Percentiles rank a stretch among this genome's conserved stretches.
These are phyloP conservation scores for Pichia sp. DNA, from an alignment of 1,139 yeast genomes.

Conservation along the genomic window DNA sequence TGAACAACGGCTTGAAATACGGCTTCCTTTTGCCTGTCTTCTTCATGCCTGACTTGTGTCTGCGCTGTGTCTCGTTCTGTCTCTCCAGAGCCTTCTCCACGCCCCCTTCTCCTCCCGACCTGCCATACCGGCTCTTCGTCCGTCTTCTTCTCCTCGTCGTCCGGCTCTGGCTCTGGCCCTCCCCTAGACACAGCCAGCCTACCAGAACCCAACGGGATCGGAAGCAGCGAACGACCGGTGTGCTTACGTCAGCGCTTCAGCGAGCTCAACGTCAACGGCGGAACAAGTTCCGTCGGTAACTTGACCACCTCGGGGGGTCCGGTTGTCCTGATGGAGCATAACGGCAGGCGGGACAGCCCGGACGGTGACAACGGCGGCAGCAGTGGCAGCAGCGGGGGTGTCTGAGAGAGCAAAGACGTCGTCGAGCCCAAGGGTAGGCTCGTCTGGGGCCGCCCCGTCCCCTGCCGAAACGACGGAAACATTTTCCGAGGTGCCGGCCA, in stretches of 20 bases:
- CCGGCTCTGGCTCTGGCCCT: neutral
- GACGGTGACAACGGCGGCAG: neutral
- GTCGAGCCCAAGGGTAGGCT: neutral
- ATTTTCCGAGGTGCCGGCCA: neutral
- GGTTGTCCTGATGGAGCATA: neutral
- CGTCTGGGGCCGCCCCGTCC: neutral
- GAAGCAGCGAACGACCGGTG: neutral
- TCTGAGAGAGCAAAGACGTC: neutral
- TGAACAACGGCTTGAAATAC: conserved; percentile 12
- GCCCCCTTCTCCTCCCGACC: no score
- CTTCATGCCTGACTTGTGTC: neutral
- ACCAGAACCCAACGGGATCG: neutral
- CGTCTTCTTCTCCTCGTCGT: neutral
- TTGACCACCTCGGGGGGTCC: neutral
- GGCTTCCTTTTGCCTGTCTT: conserved; percentile 6
- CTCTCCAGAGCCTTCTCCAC: neutral
- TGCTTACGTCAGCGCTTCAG: neutral
- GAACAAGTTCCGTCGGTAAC: neutral
- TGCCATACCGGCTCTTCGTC: no score
- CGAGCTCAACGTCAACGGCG: neutral
- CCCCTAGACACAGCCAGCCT: no score
- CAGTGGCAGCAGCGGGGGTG: neutral
- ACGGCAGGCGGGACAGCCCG: neutral
- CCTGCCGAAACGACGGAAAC: neutral
- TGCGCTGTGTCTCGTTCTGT: neutral